Evolutionary conservation across 2,329 filamentous ascomycete species (phyloP), one percentile per base, ranked within the genome.

Genomic region (Fusarium caatingaense): DNA sequence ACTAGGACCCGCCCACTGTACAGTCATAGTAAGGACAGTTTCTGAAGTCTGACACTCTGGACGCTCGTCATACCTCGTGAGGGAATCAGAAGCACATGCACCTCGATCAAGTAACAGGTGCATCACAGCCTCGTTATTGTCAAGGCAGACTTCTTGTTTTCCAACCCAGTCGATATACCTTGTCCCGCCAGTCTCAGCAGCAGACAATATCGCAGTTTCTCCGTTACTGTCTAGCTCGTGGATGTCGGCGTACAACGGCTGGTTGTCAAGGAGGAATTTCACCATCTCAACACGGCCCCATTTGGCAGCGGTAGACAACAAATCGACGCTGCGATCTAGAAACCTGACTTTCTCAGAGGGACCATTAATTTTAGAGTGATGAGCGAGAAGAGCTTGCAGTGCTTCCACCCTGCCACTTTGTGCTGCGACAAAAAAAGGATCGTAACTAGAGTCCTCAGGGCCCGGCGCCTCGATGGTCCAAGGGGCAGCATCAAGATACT

Each of bases 141-240:
- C 41, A 18, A 23, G 41, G 21, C 41, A 44, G 0, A 44, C n/a
- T 44, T 44, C 41, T 16, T 37, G 34, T 0, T 7, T 0, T 0
- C 34, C 10, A 37, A 37, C 0, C 0, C 0, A 37, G 6, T n/a
- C 34, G 0, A 0, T 37, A 0, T n/a, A 0, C 1, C 34, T 37
- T n/a, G 18, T n/a, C 1, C 34, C 34, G 1, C 5, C 0, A 7
- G 18, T 37, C 4, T 37, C 34, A 11, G 34, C 9, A 0, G 34
- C 34, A 37, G 34, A 1, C 0, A 37, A 7, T 7, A 37, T 37
- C 34, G 34, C 34, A 7, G 0, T 37, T 7, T 37, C 34, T 0
- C 3, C 0, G 3, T 8, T 12, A 1, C 12, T 10, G 20, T 18
- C 45, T 9, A 5, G 55, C 5, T 57, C 34, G 12, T 57, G 16